Conservation (phyloP, 2,329 filamentous ascomycete species). For the Clonostachys solani region DNA sequence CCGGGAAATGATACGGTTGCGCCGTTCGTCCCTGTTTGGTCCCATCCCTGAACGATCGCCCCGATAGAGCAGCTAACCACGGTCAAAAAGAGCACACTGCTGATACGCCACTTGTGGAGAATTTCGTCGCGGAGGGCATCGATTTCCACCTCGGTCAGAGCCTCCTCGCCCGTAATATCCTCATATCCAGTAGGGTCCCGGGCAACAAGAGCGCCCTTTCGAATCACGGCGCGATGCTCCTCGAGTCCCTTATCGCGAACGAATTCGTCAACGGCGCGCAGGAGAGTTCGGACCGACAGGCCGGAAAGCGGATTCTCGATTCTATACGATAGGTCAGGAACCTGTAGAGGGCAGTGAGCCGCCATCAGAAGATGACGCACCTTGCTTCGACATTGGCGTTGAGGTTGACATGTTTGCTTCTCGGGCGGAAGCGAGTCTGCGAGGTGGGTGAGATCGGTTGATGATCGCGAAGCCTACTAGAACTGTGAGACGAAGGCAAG, state of each 20-base stretch:
- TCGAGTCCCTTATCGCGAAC: slow-evolving; percentile 53
- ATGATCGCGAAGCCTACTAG: not conserved
- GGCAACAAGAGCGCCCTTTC: slow-evolving; percentile 69
- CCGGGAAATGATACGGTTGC: slow-evolving; percentile 58
- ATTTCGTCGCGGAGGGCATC: slow-evolving; percentile 56
- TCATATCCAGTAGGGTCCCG: slow-evolving; percentile 64
- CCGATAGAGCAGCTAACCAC: slow-evolving; percentile 66
- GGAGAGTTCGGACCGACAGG: slow-evolving; percentile 43
- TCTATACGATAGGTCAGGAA: slow-evolving; percentile 15
- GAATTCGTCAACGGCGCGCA: slow-evolving; percentile 56
- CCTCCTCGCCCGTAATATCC: slow-evolving; percentile 48
- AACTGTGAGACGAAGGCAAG: too few species aligned
- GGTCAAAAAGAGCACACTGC: slow-evolving; percentile 59
- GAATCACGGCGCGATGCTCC: slow-evolving; percentile 54
- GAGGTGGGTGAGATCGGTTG: slow-evolving; percentile 16
- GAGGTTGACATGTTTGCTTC: slow-evolving; percentile 31
- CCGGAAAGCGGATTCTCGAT: slow-evolving; percentile 47
- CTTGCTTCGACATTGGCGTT: slow-evolving; percentile 41
- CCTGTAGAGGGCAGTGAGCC: not conserved
- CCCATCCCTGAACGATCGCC: slow-evolving; percentile 68
- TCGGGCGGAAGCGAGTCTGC: slow-evolving; percentile 26
- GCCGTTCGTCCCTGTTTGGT: slow-evolving; percentile 60
- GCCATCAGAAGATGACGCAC: slow-evolving; percentile 18
- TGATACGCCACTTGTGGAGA: slow-evolving; percentile 64
- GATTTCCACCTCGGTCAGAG: slow-evolving; percentile 57